Evolutionary conservation across 768 basidiomycete species (phyloP).

Genomic region (Erythrobasidium yunnanense): DNA sequence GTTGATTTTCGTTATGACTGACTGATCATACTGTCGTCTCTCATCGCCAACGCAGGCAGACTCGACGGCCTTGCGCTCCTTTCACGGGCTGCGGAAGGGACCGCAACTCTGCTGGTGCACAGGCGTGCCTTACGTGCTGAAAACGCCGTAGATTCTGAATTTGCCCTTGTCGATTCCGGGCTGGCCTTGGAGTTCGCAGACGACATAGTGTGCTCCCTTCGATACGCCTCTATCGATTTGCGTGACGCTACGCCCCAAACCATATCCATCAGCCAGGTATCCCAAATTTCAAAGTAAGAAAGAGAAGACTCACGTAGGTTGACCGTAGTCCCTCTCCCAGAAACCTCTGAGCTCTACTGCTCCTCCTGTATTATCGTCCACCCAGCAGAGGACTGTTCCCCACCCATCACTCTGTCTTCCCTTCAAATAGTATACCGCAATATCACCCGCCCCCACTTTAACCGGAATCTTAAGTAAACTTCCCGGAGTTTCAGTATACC

Average conservation of each 20-base stretch:
- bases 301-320: conserved; percentile 50
- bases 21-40: no score
- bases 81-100: no score
- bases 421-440: conserved; percentile 78
- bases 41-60: no score
- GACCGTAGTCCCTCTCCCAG: conserved; percentile 51
- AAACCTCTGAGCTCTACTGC: conserved; percentile 62
- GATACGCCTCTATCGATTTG: conserved; percentile 78
- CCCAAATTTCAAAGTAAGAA: conserved; percentile 44
- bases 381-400: conserved; percentile 85
- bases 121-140: conserved; percentile 43
- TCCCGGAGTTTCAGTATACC: conserved; percentile 76
- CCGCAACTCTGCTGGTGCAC: no score
- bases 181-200: conserved; percentile 77
- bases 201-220: conserved; percentile 84
- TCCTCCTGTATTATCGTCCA: conserved; percentile 84
- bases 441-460: conserved; percentile 73
- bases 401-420: conserved; percentile 51
- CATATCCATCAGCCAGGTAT: no score
- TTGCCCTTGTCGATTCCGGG: conserved; percentile 66
- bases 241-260: conserved; percentile 50
- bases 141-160: conserved; percentile 87
- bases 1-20: no score
- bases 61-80: no score
- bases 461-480: conserved; percentile 73